Evolutionary conservation across 2,329 filamentous ascomycete genomes (phyloP).

Genomic region (Cytospora leucostoma): DNA sequence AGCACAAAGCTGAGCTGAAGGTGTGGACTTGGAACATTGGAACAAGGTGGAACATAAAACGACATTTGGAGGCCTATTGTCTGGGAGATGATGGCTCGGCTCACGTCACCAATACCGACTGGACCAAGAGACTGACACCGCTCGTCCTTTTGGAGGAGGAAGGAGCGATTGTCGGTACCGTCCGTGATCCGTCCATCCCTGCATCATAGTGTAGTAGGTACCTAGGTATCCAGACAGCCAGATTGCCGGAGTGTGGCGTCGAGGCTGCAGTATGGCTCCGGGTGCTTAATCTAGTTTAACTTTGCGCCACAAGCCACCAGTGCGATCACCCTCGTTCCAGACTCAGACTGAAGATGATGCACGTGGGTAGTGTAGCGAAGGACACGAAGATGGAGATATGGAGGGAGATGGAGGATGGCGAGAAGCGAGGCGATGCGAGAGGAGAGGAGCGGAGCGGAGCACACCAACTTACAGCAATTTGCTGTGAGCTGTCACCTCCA

Average conservation of each 20-base stretch:
- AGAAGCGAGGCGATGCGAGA: background rate
- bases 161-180: constrained; percentile 1
- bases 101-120: background rate
- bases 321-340: background rate
- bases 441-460: background rate
- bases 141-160: background rate
- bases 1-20: background rate
- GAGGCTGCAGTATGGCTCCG: constrained; percentile 20
- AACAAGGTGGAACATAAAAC: background rate
- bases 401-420: background rate
- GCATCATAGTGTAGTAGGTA: too few relatives aligned
- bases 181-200: background rate
- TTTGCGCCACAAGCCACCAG: constrained; percentile 19
- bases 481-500: too few relatives aligned
- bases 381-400: background rate
- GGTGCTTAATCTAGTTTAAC: constrained; percentile 22
- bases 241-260: constrained; percentile 14
- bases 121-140: background rate
- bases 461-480: too few relatives aligned
- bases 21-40: background rate
- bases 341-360: background rate
- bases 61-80: background rate
- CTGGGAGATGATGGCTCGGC: background rate
- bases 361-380: background rate
- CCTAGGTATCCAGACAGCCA: constrained; percentile 5